A percentile compares a stretch with the other conserved stretches of the same genome.
phyloP scores from a whole-genome alignment of 306 rosid genomes.

The Bauhinia variegata region DNA sequence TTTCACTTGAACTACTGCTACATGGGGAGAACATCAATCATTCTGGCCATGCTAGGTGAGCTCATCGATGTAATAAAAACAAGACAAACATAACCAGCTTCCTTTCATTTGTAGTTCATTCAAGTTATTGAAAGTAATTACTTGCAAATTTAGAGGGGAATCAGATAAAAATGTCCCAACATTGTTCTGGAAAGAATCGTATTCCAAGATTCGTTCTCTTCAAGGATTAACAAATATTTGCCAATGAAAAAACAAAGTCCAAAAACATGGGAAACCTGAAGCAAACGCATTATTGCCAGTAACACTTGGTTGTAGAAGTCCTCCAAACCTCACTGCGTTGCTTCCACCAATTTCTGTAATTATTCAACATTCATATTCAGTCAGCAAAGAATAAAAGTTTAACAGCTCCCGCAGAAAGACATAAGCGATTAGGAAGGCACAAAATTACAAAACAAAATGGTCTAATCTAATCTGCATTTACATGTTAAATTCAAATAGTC shows the following conservation, averaged over 20 bases:
- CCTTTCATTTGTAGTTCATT: constrained; percentile 6
- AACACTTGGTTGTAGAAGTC: constrained; percentile 28
- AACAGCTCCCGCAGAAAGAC: constrained; percentile 10
- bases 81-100: constrained; percentile 6
- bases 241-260: constrained; percentile 40
- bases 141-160: constrained; percentile 19
- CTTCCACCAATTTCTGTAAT: constrained; percentile 70
- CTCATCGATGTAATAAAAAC: not conserved
- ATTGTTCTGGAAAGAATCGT: constrained; percentile 32
- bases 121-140: constrained; percentile 23
- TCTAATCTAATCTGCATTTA: constrained; percentile 3
- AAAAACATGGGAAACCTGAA: constrained; percentile 37
- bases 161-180: constrained; percentile 24
- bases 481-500: not conserved
- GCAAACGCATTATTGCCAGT: constrained; percentile 55
- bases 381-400: constrained; percentile 30
- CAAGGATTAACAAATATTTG: constrained; percentile 41
- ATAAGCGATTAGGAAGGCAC: not conserved
- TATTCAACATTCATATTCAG: constrained; percentile 13
- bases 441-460: constrained; percentile 1
- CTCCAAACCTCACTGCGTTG: constrained; percentile 53
- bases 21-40: constrained; percentile 6
- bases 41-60: not conserved
- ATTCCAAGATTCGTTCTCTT: constrained; percentile 41
- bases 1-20: not conserved